phyloP scores from a whole-genome alignment of 257 asterid species.

The Przewalskia tangutica region DNA sequence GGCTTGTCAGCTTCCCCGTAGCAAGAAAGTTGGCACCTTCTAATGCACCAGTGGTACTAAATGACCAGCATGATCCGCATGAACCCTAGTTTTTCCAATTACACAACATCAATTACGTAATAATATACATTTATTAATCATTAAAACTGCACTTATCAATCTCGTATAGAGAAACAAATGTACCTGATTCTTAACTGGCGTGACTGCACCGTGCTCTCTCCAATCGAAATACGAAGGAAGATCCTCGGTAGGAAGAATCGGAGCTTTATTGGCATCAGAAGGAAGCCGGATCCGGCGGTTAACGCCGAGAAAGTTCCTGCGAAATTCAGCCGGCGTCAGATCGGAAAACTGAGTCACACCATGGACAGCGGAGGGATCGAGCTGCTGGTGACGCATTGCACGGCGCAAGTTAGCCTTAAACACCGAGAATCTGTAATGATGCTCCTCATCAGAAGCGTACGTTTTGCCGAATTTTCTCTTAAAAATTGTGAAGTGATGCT shows the following conservation, averaged over 20 bases:
- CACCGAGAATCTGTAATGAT: conserved; percentile 51
- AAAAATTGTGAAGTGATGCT: conserved; percentile 55
- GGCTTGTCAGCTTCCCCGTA: conserved; percentile 74
- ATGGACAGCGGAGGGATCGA: conserved; percentile 79
- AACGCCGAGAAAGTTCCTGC: conserved; percentile 48
- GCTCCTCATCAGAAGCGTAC: conserved; percentile 57
- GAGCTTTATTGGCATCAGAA: conserved; percentile 62
- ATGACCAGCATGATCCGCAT: conserved; percentile 94
- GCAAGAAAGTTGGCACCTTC: conserved; percentile 84
- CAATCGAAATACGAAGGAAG: conserved; percentile 73
- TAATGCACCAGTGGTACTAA: conserved; percentile 79
- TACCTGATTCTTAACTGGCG: conserved; percentile 82
- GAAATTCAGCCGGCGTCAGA: conserved; percentile 61
- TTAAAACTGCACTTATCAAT: background rate
- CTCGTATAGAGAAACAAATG: background rate
- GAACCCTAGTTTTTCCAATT: conserved; percentile 39
- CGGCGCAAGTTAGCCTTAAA: conserved; percentile 78
- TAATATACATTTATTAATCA: background rate
- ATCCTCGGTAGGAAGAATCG: conserved; percentile 64
- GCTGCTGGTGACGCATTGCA: conserved; percentile 63
- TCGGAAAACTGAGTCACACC: conserved; percentile 90
- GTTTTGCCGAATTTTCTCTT: conserved; percentile 52
- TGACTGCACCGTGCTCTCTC: conserved; percentile 81
- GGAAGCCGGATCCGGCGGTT: conserved; percentile 55
- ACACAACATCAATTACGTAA: background rate